Evolutionary conservation across 116 monocot species (phyloP), one percentile per base, ranked within the genome.

Genomic region (Posidonia oceanica): DNA sequence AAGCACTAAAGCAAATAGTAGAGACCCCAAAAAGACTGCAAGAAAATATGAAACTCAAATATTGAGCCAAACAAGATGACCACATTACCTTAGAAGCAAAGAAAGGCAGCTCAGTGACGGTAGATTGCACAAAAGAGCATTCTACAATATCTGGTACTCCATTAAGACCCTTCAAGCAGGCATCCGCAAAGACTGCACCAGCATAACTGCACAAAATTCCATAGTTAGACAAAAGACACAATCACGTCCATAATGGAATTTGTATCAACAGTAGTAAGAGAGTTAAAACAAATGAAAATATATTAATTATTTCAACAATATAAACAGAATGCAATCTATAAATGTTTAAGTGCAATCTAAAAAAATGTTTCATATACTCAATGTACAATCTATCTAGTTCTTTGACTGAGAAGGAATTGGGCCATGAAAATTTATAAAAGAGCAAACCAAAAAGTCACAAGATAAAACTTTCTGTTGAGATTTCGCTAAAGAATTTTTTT

Each of bases 91-190:
- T 97, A 17, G 97, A 92, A 56, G 97, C 92, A 85, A 97, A 92
- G 85, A 97, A 97, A 67, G 97, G 97, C 7, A 97, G 80, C 55
- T 92, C 97, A 14, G 97, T 84, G 39, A 97, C 60, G 14, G 69
- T 89, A 55, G 97, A 97, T 71, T 97, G 97, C 18, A 97, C 92
- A 83, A 75, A 97, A 44, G 92, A 76, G 57, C 92, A 97, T 71
- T 97, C 92, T 29, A 92, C 82, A 61, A 97, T 22, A 66, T 97
- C 89, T 8, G 92, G 83, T 54, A 87, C 97, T 12, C 97, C 97
- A 79, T 97, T 92, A 61, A 97, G 91, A 75, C 97, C 97, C 68
- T 84, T 97, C 72, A 97, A 81, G 72, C 97, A 97, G 40, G 97
- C 92, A 85, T 97, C 89, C 36, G 97, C 97, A 75, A 97, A 97